phyloP scores from a whole-genome alignment of 106 monocot species.

The Acorus gramineus region DNA sequence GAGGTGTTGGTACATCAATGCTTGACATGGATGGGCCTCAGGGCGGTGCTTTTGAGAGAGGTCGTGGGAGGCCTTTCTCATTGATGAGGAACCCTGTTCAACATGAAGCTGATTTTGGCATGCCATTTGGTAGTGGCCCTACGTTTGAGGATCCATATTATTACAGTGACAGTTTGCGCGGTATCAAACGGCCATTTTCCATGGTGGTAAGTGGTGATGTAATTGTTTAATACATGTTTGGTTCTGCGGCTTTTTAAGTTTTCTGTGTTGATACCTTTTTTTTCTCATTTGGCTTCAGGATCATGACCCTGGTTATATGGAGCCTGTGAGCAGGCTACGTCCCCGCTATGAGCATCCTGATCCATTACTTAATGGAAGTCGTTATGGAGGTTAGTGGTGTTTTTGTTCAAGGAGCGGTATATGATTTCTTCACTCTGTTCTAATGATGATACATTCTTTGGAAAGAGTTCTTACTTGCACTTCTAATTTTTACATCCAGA shows the following conservation, averaged over 20 bases:
- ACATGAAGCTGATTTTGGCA: slow-evolving; percentile 33
- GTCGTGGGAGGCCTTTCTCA: slow-evolving; percentile 31
- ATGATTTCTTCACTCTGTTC: neutral
- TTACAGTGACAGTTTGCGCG: slow-evolving; percentile 43
- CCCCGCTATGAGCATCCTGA: slow-evolving; percentile 47
- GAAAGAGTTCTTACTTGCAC: neutral
- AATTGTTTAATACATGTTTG: neutral
- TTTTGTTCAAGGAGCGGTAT: neutral
- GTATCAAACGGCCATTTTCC: slow-evolving; percentile 54
- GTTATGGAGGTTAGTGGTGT: slow-evolving; percentile 33
- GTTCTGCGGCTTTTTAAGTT: neutral
- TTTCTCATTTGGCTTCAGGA: slow-evolving; percentile 25
- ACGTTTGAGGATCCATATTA: slow-evolving; percentile 49
- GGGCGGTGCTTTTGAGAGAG: slow-evolving; percentile 35
- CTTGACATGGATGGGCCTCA: neutral
- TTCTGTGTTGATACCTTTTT: neutral
- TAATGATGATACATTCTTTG: neutral
- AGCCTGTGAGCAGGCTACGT: slow-evolving; percentile 39
- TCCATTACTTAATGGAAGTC: slow-evolving; percentile 21
- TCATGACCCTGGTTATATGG: slow-evolving; percentile 45
- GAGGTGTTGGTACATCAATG: slow-evolving; percentile 9
- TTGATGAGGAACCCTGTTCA: slow-evolving; percentile 31
- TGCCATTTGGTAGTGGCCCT: slow-evolving; percentile 30
- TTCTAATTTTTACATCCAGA: slow-evolving; percentile 20
- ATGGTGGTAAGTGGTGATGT: slow-evolving; percentile 37